These are phyloP conservation scores for Isoetes taiwanensis DNA, from an alignment of 75 land plant species.

Conservation along the genomic window DNA sequence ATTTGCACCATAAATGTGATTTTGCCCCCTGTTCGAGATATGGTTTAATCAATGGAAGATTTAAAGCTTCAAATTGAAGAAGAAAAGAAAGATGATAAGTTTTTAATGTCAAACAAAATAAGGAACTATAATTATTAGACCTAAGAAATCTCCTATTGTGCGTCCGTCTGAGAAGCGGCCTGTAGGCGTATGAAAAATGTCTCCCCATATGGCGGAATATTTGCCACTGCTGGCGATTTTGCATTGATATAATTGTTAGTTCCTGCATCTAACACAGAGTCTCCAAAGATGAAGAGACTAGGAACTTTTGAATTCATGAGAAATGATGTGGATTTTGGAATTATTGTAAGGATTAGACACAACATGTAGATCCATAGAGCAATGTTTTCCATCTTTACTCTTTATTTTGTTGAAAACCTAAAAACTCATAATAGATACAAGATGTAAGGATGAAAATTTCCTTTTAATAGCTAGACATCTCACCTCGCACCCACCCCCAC, in stretches of 20 bases:
- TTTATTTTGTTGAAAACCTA: too few species aligned
- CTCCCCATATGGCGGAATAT: constrained; percentile 23
- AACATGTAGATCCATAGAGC: too few species aligned
- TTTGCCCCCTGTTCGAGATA: constrained; percentile 26
- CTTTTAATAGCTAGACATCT: too few species aligned
- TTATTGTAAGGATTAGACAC: too few species aligned
- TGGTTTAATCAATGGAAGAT: constrained; percentile 30
- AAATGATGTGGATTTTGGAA: too few species aligned
- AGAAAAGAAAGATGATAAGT: background rate
- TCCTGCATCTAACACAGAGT: constrained; percentile 31
- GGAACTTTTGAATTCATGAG: too few species aligned
- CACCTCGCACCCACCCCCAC: too few species aligned
- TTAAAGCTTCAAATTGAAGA: constrained; percentile 28
- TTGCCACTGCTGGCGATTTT: constrained; percentile 6
- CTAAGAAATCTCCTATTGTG: constrained; percentile 21
- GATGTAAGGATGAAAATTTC: too few species aligned
- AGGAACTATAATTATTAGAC: constrained; percentile 4
- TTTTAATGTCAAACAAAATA: background rate
- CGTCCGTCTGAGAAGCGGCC: constrained; percentile 32
- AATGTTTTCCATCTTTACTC: too few species aligned
- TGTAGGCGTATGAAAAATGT: constrained; percentile 17
- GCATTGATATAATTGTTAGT: constrained; percentile 35
- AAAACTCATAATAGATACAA: too few species aligned
- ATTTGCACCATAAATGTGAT: background rate
- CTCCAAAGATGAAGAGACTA: constrained; percentile 44